Base-by-base conservation (phyloP, 352 stramenopile genomes). In the Phytopythium boreale region DNA sequence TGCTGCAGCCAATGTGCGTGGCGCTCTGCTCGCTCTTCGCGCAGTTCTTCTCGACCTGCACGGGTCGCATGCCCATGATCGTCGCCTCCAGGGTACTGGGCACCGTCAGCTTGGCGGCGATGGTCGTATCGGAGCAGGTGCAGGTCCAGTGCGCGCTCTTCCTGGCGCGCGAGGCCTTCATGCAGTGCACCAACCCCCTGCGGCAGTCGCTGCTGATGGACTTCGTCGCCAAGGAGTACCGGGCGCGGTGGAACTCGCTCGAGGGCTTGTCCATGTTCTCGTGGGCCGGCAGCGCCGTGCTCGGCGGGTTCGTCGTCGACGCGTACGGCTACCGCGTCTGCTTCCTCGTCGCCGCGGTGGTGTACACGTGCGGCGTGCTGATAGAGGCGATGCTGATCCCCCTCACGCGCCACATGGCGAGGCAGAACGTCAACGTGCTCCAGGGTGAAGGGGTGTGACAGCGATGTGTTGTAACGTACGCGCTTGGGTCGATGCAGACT, bases 151-250 rank as follows among this genome's bases (percentile, higher is more conserved):
- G 70, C 37, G 71, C 61, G 5, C 56, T 92, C 19, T 90, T 92
- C 53, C 52, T 92, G 27, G 49, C 79, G 14, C 75, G 77, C 20
- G 80, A 66, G 24, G 76, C 68, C 17, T 73, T 91, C 52, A 88
- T 90, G 71, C 74, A 74, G 53, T 90, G 82, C 67, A 78, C 79
- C 0, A 77, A 87, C 56, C 82, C 82, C 11, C 59, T 93, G 34
- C 75, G 83, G 14, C 77, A 78, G 34, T 90, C 84, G 31, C 34
- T 93, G 24, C 70, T 93, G 15, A 92, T 93, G 82, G 84, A 93
- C 62, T 88, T 88, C 52, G 82, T 93, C 27, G 74, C 80, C 3
- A 81, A 79, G 44, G 61, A 70, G 10, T 64, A 86, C 47, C 82
- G 84, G 26, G 84, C 79, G 9, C 77, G 80, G 1, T 93, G 84